Percentiles rank a stretch among this genome's conserved stretches.
These are phyloP conservation scores for Annulohypoxylon nitens DNA, from an alignment of 495 filamentous ascomycete genomes.

Conservation along the genomic window DNA sequence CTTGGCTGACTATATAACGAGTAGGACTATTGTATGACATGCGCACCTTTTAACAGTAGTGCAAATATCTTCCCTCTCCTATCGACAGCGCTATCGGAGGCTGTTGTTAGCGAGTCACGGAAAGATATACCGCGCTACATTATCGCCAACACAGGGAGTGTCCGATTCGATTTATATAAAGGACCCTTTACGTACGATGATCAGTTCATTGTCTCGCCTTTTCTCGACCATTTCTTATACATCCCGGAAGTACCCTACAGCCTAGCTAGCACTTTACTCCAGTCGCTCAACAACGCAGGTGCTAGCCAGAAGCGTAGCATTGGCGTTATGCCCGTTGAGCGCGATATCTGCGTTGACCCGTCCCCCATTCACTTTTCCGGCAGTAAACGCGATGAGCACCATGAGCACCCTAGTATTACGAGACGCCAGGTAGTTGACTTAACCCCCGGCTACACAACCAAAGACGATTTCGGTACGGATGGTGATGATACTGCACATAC, in stretches of 20 bases:
- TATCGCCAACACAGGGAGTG: constrained; percentile 81
- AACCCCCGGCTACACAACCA: constrained; percentile 79
- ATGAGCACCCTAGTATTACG: constrained; percentile 45
- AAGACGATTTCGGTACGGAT: constrained; percentile 76
- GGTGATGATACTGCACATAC: constrained; percentile 85
- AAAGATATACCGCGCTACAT: constrained; percentile 68
- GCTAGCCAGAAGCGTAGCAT: constrained; percentile 58
- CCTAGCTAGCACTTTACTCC: constrained; percentile 69
- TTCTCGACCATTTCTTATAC: constrained; percentile 77
- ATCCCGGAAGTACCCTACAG: constrained; percentile 76
- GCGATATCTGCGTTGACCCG: constrained; percentile 61
- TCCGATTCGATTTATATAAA: constrained; percentile 87
- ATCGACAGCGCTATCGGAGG: constrained; percentile 67
- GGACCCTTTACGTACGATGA: constrained; percentile 84
- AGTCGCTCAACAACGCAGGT: constrained; percentile 57
- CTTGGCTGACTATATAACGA: not conserved
- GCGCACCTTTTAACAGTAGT: constrained; percentile 69
- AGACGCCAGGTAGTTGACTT: constrained; percentile 60
- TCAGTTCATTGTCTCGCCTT: constrained; percentile 83
- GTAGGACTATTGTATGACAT: constrained; percentile 72
- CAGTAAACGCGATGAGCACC: constrained; percentile 27
- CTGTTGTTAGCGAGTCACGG: constrained; percentile 63
- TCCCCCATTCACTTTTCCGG: constrained; percentile 35
- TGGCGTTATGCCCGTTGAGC: constrained; percentile 49
- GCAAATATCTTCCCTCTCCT: constrained; percentile 79